Conservation (phyloP, 164 flowering plant species). For the Tinospora cordifolia region DNA sequence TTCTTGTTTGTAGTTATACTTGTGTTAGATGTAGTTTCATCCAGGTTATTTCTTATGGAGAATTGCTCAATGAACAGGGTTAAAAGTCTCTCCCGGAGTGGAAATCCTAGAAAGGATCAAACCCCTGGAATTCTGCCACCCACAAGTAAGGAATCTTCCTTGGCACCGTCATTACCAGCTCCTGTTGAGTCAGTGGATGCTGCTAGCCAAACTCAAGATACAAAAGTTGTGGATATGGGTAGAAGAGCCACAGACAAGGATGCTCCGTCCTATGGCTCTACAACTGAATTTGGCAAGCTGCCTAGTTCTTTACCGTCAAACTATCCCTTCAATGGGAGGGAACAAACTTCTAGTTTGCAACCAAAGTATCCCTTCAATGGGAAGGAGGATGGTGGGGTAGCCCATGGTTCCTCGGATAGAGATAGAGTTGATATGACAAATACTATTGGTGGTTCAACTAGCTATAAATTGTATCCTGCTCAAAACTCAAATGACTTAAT, state of each 20-base stretch:
- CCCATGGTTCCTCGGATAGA: slow-evolving; percentile 41
- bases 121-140: slow-evolving; percentile 31
- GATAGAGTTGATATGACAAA: slow-evolving; percentile 42
- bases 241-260: slow-evolving; percentile 55
- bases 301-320: slow-evolving; percentile 32
- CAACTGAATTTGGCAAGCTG: slow-evolving; percentile 39
- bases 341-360: slow-evolving; percentile 31
- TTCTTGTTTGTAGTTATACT: background rate
- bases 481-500: slow-evolving; percentile 35
- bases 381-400: slow-evolving; percentile 37
- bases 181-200: slow-evolving; percentile 42
- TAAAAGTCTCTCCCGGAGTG: slow-evolving; percentile 87
- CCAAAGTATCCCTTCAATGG: slow-evolving; percentile 22
- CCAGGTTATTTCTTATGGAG: slow-evolving; percentile 7
- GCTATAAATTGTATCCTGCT: slow-evolving; percentile 30
- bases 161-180: slow-evolving; percentile 36
- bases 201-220: slow-evolving; percentile 46
- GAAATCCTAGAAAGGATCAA: slow-evolving; percentile 69
- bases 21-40: background rate
- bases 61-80: slow-evolving; percentile 45
- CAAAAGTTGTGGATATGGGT: slow-evolving; percentile 38
- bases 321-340: slow-evolving; percentile 12
- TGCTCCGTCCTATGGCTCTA: slow-evolving; percentile 29
- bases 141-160: slow-evolving; percentile 43
- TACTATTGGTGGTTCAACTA: slow-evolving; percentile 35